A percentile compares a stretch with the other conserved stretches of the same genome.
These are phyloP conservation scores for Trichosanthes cucumerina DNA, from an alignment of 306 rosid species.

Conservation along the genomic window DNA sequence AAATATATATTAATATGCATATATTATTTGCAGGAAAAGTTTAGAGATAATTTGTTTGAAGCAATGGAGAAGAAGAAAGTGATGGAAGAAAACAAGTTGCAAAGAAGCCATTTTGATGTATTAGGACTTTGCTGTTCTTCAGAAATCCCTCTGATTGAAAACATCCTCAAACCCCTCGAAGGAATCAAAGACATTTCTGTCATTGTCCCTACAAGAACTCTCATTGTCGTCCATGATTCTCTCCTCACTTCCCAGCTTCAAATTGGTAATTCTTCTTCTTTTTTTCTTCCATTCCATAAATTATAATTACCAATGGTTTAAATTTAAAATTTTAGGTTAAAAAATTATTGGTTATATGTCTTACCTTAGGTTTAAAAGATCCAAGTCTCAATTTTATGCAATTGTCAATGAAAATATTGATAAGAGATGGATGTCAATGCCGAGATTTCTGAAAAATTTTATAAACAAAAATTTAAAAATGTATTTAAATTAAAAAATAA, in stretches of 20 bases:
- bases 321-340: no score
- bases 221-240: conserved; percentile 66
- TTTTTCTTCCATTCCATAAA: neutral
- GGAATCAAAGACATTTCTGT: conserved; percentile 72
- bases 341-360: no score
- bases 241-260: conserved; percentile 63
- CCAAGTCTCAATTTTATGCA: no score
- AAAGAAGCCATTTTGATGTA: conserved; percentile 81
- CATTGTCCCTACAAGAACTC: conserved; percentile 64
- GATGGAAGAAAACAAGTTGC: conserved; percentile 11
- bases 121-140: conserved; percentile 85
- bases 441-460: no score
- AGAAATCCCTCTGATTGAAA: conserved; percentile 61
- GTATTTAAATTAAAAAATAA: no score
- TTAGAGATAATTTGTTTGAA: neutral
- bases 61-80: neutral
- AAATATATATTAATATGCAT: neutral
- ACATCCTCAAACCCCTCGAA: conserved; percentile 48
- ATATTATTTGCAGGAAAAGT: neutral
- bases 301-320: no score
- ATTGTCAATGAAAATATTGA: no score
- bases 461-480: no score
- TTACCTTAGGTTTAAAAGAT: no score
- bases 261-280: conserved; percentile 44
- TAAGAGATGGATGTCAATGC: no score